phyloP scores from a whole-genome alignment of 768 basidiomycete species.

The Calocera cornea region DNA sequence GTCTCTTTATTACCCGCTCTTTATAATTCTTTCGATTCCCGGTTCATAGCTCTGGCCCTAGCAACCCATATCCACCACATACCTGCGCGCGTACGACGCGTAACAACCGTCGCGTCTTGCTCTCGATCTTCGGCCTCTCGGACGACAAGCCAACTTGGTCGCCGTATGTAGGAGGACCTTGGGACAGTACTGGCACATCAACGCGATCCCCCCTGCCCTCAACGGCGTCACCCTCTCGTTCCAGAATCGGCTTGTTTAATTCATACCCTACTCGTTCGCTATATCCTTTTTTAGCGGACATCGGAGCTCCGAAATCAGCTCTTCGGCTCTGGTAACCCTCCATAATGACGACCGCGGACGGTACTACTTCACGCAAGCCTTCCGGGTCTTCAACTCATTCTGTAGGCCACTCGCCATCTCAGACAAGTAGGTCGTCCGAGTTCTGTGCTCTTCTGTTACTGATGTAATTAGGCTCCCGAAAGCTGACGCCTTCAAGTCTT shows the following conservation, averaged over 20 bases:
- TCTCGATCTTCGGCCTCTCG: background rate
- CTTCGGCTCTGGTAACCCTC: conserved; percentile 21
- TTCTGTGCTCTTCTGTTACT: background rate
- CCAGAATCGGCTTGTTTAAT: background rate
- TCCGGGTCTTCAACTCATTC: conserved; percentile 59
- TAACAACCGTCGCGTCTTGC: background rate
- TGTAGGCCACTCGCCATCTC: conserved; percentile 45
- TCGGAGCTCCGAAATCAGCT: conserved; percentile 15
- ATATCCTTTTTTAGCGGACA: background rate
- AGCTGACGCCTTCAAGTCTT: background rate
- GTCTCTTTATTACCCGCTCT: conserved; percentile 3
- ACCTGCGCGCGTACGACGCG: background rate
- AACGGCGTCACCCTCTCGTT: background rate
- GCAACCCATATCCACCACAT: background rate
- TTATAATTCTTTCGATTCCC: conserved; percentile 6
- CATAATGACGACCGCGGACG: conserved; percentile 26
- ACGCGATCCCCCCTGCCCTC: background rate
- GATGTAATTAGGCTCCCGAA: background rate
- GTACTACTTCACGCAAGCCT: conserved; percentile 46
- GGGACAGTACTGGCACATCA: background rate
- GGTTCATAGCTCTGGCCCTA: background rate
- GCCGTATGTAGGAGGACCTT: background rate
- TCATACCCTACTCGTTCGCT: background rate
- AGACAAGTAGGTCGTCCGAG: conserved; percentile 30
- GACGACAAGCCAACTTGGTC: background rate